These are phyloP conservation scores for Halenospora varia DNA, from an alignment of 495 filamentous ascomycete species.

Conservation along the genomic window DNA sequence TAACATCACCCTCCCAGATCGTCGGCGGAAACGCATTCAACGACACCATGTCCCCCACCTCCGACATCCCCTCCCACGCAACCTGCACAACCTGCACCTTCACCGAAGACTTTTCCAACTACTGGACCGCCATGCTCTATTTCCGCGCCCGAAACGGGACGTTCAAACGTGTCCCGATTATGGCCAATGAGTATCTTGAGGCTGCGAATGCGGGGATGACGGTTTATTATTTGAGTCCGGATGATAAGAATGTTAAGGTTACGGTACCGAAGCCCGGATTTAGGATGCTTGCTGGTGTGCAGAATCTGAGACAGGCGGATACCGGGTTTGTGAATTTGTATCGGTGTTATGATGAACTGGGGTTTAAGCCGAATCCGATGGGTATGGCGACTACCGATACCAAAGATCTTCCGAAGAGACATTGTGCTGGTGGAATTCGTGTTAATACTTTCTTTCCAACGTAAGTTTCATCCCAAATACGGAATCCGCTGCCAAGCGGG, in stretches of 20 bases:
- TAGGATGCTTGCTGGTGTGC: constrained; percentile 55
- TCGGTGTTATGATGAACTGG: neutral
- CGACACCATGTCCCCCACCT: constrained; percentile 28
- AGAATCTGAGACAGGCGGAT: neutral
- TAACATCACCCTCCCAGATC: neutral
- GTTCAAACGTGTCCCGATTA: constrained; percentile 59
- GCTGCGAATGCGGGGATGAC: constrained; percentile 38
- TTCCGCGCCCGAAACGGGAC: constrained; percentile 56
- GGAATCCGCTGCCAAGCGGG: no score
- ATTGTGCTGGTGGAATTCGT: constrained; percentile 5
- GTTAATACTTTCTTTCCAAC: constrained; percentile 5
- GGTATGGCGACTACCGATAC: constrained; percentile 1
- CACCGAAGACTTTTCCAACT: constrained; percentile 60
- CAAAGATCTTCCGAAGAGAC: neutral
- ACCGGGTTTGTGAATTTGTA: neutral
- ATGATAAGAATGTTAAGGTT: neutral
- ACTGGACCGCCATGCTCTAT: constrained; percentile 65
- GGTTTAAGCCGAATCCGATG: constrained; percentile 4
- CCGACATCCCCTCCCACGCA: constrained; percentile 31
- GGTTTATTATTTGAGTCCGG: constrained; percentile 47
- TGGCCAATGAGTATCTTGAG: constrained; percentile 15
- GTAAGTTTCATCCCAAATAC: neutral
- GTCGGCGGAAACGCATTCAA: constrained; percentile 28
- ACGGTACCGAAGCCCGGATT: constrained; percentile 30
- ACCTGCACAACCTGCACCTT: constrained; percentile 58